Conservation (phyloP, 2,329 filamentous ascomycete species). For the Aureobasidium sp. region DNA sequence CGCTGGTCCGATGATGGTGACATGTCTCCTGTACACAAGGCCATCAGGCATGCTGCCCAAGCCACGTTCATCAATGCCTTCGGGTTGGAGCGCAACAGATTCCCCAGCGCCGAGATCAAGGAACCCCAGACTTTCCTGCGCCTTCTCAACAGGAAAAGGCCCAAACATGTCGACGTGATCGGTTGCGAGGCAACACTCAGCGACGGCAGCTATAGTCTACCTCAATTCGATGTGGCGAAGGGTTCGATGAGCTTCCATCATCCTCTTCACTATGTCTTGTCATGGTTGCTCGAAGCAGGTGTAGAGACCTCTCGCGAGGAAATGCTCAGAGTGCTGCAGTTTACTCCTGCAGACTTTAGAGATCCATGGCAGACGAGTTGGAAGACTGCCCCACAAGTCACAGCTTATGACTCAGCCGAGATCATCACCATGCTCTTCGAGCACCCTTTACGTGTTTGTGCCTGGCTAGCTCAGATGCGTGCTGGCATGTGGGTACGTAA, state of each 20-base stretch:
- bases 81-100: constrained; percentile 79
- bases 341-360: constrained; percentile 63
- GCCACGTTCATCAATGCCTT: constrained; percentile 83
- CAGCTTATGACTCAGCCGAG: constrained; percentile 13
- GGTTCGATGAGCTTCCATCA: constrained; percentile 97
- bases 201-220: constrained; percentile 50
- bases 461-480: constrained; percentile 97
- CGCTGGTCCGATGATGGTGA: constrained; percentile 41
- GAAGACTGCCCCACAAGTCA: neutral
- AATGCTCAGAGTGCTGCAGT: constrained; percentile 62
- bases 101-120: constrained; percentile 81
- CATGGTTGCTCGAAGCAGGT: constrained; percentile 88
- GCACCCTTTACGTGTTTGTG: constrained; percentile 85
- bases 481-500: constrained; percentile 98
- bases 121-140: constrained; percentile 74
- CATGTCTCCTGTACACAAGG: constrained; percentile 57
- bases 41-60: constrained; percentile 69
- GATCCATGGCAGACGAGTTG: constrained; percentile 26
- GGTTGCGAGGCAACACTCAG: constrained; percentile 11
- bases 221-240: constrained; percentile 81
- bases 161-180: constrained; percentile 24
- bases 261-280: constrained; percentile 89
- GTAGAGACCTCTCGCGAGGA: constrained; percentile 64
- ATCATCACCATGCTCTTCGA: constrained; percentile 61
- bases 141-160: constrained; percentile 36